Percentiles rank a stretch among this genome's conserved stretches.
Conservation (phyloP, 73 alveolate species). For the Symbiodinium natans region DNA sequence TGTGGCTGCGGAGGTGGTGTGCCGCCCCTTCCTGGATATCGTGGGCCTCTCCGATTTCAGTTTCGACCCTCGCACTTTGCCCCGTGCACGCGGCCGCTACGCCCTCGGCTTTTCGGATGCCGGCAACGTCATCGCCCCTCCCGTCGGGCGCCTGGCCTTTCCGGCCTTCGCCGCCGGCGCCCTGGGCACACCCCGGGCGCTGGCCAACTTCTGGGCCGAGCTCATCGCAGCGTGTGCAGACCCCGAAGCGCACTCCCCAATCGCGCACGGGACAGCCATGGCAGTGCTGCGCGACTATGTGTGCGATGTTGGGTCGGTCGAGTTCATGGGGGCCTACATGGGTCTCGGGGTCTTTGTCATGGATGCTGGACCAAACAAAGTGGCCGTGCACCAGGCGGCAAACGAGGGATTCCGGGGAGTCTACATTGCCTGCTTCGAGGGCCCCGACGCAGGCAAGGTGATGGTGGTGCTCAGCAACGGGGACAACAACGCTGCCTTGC, state of each 20-base stretch:
- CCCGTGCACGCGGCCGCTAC: neutral
- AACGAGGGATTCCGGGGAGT: constrained; percentile 20
- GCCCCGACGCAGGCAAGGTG: constrained; percentile 1
- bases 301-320: neutral
- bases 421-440: neutral
- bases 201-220: neutral
- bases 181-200: neutral
- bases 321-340: neutral
- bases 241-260: neutral
- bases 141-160: neutral
- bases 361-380: constrained; percentile 10
- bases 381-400: constrained; percentile 6
- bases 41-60: neutral
- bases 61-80: neutral
- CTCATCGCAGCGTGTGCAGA: neutral
- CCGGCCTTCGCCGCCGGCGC: neutral
- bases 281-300: neutral
- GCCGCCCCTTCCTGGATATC: neutral
- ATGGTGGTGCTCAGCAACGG: constrained; percentile 29
- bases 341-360: constrained; percentile 12
- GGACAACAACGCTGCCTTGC: neutral
- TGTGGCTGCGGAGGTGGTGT: neutral
- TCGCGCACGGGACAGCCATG: neutral
- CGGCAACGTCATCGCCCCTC: neutral
- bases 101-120: neutral